These are phyloP conservation scores for Ligustrum vulgare DNA, from an alignment of 257 asterid species.

Conservation along the genomic window DNA sequence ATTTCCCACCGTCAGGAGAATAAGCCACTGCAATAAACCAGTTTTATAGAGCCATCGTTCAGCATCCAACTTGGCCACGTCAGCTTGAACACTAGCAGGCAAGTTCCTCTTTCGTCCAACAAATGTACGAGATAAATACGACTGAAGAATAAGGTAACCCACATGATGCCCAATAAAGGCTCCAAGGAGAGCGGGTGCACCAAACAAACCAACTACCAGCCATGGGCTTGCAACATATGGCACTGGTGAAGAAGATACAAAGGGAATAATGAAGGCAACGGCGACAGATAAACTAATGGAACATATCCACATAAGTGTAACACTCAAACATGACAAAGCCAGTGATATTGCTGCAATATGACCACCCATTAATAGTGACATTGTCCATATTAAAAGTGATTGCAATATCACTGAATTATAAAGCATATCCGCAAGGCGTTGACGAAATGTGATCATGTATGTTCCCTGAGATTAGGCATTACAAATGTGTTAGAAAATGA, in stretches of 20 bases:
- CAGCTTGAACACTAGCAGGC: slow-evolving; percentile 44
- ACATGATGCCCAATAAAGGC: slow-evolving; percentile 84
- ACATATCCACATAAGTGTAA: slow-evolving; percentile 79
- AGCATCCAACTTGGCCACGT: slow-evolving; percentile 80
- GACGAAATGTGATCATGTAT: slow-evolving; percentile 76
- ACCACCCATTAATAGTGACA: slow-evolving; percentile 78
- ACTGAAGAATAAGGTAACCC: slow-evolving; percentile 59
- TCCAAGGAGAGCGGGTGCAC: slow-evolving; percentile 91
- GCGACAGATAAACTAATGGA: slow-evolving; percentile 52
- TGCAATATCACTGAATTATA: slow-evolving; percentile 82
- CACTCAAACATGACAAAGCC: slow-evolving; percentile 58
- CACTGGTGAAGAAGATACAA: slow-evolving; percentile 68
- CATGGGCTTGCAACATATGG: slow-evolving; percentile 82
- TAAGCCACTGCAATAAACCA: slow-evolving; percentile 83
- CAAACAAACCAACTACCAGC: slow-evolving; percentile 76
- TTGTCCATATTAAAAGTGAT: slow-evolving; percentile 72
- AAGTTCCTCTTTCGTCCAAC: slow-evolving; percentile 43
- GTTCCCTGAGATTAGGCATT: slow-evolving; percentile 59
- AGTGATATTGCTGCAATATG: slow-evolving; percentile 60
- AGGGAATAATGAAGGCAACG: slow-evolving; percentile 65
- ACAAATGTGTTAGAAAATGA: slow-evolving; percentile 21
- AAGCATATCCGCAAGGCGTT: slow-evolving; percentile 69
- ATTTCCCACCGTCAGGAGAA: slow-evolving; percentile 64
- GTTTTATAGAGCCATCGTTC: slow-evolving; percentile 95
- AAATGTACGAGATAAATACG: slow-evolving; percentile 46